phyloP scores from a whole-genome alignment of 176 grass and related monocot species.

The Bolboschoenus planiculmis region DNA sequence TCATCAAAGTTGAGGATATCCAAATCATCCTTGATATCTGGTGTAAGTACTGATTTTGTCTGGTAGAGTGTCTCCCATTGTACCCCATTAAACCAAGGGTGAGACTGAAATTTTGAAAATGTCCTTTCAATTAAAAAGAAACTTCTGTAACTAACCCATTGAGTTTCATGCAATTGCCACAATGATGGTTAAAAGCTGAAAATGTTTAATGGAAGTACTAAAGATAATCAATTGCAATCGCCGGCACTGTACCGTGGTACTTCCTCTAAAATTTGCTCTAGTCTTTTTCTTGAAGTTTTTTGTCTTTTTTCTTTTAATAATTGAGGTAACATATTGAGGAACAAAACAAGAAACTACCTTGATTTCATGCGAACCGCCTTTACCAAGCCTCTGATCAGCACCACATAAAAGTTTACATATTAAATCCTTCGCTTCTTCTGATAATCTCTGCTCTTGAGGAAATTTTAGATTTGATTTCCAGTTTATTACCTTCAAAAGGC shows the following conservation, averaged over 20 bases:
- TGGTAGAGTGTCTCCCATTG: slow-evolving; percentile 33
- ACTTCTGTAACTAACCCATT: neutral
- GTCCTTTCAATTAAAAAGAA: slow-evolving; percentile 3
- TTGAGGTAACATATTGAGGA: slow-evolving; percentile 1
- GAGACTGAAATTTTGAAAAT: slow-evolving; percentile 39
- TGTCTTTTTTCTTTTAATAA: neutral
- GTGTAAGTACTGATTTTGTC: slow-evolving; percentile 34
- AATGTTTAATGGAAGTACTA: neutral
- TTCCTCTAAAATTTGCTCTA: neutral
- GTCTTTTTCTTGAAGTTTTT: neutral
- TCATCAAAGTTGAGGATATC: slow-evolving; percentile 40
- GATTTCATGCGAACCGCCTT: slow-evolving; percentile 34
- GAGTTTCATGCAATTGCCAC: neutral
- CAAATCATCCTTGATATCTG: slow-evolving; percentile 35
- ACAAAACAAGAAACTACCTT: slow-evolving; percentile 26
- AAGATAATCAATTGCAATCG: neutral
- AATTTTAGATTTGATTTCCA: slow-evolving; percentile 49
- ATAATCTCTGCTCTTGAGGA: slow-evolving; percentile 35
- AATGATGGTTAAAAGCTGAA: neutral
- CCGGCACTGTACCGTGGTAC: neutral
- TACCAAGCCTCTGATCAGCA: slow-evolving; percentile 43
- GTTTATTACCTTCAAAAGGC: slow-evolving; percentile 35
- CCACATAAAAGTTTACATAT: slow-evolving; percentile 31
- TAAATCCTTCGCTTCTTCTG: slow-evolving; percentile 33
- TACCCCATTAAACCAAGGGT: slow-evolving; percentile 36